phyloP scores from a whole-genome alignment of 495 filamentous ascomycete species.

The Geoglossum glabrum region DNA sequence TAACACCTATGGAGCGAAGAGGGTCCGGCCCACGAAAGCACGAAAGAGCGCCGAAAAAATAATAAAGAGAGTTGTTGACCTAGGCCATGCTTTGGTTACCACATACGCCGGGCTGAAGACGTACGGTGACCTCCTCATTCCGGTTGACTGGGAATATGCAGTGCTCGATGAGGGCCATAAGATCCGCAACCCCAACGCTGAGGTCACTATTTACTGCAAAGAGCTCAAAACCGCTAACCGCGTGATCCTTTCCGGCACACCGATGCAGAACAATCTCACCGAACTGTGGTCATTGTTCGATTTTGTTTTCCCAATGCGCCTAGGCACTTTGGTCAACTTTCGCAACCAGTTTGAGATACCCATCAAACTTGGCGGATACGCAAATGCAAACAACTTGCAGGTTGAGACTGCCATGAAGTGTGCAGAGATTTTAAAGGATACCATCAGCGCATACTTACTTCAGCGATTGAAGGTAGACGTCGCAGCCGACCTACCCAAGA shows the following conservation, averaged over 20 bases:
- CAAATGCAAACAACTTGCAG: conserved; percentile 79
- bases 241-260: conserved; percentile 84
- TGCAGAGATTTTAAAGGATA: conserved; percentile 73
- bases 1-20: conserved; percentile 18
- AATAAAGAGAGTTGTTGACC: conserved; percentile 58
- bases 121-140: conserved; percentile 58
- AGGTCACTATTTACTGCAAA: conserved; percentile 82
- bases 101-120: conserved; percentile 86
- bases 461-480: conserved; percentile 89
- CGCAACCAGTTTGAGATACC: conserved; percentile 79
- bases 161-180: conserved; percentile 95
- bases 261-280: conserved; percentile 93
- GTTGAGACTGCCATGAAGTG: conserved; percentile 81
- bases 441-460: conserved; percentile 82
- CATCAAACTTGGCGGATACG: conserved; percentile 78
- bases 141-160: conserved; percentile 76
- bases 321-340: conserved; percentile 80
- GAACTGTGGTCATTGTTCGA: conserved; percentile 96
- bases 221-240: conserved; percentile 72
- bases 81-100: conserved; percentile 84
- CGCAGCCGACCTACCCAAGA: conserved; percentile 76
- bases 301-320: conserved; percentile 86
- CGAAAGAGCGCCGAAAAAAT: conserved; percentile 51
- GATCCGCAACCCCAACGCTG: conserved; percentile 86
- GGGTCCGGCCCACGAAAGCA: conserved; percentile 21